Evolutionary conservation across 1,284 basidiomycete genomes (phyloP).

Genomic region (Neolentinus lepideus): DNA sequence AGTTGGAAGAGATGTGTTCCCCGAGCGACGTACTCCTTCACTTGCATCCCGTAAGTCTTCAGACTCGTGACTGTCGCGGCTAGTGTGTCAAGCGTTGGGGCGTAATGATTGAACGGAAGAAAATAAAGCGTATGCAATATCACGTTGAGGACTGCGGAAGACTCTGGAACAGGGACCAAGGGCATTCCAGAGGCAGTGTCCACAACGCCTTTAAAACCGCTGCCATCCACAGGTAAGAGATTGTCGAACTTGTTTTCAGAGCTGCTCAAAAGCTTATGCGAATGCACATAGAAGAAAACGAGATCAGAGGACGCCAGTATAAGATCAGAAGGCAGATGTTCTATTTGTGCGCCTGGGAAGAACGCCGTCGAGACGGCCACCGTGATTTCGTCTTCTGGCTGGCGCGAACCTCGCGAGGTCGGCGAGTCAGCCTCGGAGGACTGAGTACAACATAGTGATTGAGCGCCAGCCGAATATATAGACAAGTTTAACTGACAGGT

Average conservation of each 20-base stretch:
- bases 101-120: constrained; percentile 26
- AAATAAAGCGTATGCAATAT: constrained; percentile 28
- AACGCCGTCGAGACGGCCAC: constrained; percentile 9
- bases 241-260: constrained; percentile 15
- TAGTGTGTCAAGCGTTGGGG: constrained; percentile 23
- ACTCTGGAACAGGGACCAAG: constrained; percentile 24
- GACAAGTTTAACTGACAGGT: background rate
- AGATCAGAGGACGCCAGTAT: constrained; percentile 16
- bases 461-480: too few relatives aligned
- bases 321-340: constrained; percentile 9
- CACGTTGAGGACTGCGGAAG: constrained; percentile 27
- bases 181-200: constrained; percentile 7
- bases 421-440: background rate
- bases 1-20: constrained; percentile 21
- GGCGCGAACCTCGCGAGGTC: background rate
- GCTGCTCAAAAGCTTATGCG: constrained; percentile 7
- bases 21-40: constrained; percentile 17
- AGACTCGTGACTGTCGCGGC: constrained; percentile 23
- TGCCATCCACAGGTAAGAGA: background rate
- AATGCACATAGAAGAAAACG: constrained; percentile 19
- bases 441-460: too few relatives aligned
- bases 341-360: constrained; percentile 10
- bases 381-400: background rate
- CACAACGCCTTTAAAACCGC: constrained; percentile 11
- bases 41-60: constrained; percentile 22